A percentile compares a stretch with the other conserved stretches of the same genome.
These are phyloP conservation scores for Boletus subluridellus DNA, from an alignment of 1,284 basidiomycete genomes.

Conservation along the genomic window DNA sequence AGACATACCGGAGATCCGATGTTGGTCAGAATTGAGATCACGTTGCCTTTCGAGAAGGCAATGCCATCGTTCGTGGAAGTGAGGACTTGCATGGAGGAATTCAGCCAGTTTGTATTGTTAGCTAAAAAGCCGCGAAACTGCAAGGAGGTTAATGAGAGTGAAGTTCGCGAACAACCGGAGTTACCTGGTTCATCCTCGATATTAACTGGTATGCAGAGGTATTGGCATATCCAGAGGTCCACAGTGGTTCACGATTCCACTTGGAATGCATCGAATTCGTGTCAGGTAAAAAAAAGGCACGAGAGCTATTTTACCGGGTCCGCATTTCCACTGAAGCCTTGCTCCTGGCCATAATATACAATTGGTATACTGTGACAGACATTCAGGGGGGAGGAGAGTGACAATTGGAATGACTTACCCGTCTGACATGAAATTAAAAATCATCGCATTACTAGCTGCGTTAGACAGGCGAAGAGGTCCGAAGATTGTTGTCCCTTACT, in stretches of 20 bases:
- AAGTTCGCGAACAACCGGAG: background rate
- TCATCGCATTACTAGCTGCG: conserved; percentile 58
- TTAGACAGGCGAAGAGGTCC: background rate
- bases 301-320: conserved; percentile 52
- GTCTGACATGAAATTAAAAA: conserved; percentile 63
- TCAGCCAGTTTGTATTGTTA: conserved; percentile 58
- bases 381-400: conserved; percentile 23
- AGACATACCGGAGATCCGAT: conserved; percentile 65
- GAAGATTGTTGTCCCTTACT: conserved; percentile 38
- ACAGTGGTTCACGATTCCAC: conserved; percentile 76
- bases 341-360: conserved; percentile 81
- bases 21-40: conserved; percentile 72
- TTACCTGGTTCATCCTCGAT: conserved; percentile 59
- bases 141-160: background rate
- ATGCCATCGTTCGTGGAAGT: conserved; percentile 56
- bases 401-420: conserved; percentile 36
- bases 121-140: conserved; percentile 72
- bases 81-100: conserved; percentile 55
- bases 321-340: conserved; percentile 52
- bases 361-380: conserved; percentile 57
- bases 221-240: conserved; percentile 66
- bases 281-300: background rate
- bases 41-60: conserved; percentile 67
- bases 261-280: conserved; percentile 20
- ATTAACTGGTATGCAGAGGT: conserved; percentile 61